phyloP scores from a whole-genome alignment of 2,329 filamentous ascomycete species.

The Lojkania enalia region DNA sequence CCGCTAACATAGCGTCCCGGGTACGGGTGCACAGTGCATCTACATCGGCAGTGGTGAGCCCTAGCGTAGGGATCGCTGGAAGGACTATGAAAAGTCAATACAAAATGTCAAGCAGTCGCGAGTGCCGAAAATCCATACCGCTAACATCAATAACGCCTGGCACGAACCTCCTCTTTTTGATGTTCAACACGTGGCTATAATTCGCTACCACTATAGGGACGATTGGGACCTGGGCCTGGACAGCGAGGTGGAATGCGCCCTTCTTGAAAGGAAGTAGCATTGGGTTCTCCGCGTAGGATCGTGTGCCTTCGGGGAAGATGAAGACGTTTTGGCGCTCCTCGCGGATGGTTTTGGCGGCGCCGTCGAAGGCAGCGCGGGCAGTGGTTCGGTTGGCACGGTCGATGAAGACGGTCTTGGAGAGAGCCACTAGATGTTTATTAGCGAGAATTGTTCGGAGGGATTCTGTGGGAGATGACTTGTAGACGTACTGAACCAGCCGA shows the following conservation, averaged over 20 bases:
- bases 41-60: slow-evolving; percentile 39
- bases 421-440: slow-evolving; percentile 58
- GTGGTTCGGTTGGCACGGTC: slow-evolving; percentile 83
- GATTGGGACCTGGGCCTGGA: slow-evolving; percentile 91
- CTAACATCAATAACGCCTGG: slow-evolving; percentile 60
- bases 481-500: slow-evolving; percentile 82
- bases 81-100: slow-evolving; percentile 21
- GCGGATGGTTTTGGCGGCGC: slow-evolving; percentile 79
- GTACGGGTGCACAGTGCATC: slow-evolving; percentile 38
- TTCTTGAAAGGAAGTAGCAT: slow-evolving; percentile 96
- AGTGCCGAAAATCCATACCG: no score
- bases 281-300: slow-evolving; percentile 83
- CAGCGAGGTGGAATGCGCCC: slow-evolving; percentile 92
- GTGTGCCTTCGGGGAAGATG: slow-evolving; percentile 90
- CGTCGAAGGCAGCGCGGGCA: slow-evolving; percentile 81
- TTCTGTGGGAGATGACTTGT: background rate
- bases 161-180: slow-evolving; percentile 48
- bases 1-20: slow-evolving; percentile 41
- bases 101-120: no score
- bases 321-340: slow-evolving; percentile 69
- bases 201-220: slow-evolving; percentile 71
- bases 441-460: slow-evolving; percentile 1
- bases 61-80: slow-evolving; percentile 42
- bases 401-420: slow-evolving; percentile 92
- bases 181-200: slow-evolving; percentile 53